These are phyloP conservation scores for Seiridium cupressi DNA, from an alignment of 2,329 filamentous ascomycete species.

Conservation along the genomic window DNA sequence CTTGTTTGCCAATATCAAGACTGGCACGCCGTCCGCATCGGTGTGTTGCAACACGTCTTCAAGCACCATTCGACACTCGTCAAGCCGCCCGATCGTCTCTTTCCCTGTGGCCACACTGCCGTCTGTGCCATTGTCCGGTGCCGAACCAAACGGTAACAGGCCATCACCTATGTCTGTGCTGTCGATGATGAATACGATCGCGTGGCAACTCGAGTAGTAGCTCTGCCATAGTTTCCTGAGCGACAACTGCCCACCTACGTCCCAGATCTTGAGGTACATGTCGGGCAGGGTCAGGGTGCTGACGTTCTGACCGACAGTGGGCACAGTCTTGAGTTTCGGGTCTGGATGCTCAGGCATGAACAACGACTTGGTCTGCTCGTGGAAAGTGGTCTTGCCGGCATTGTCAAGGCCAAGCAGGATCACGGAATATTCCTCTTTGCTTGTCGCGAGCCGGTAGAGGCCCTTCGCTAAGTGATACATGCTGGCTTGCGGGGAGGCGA, in stretches of 20 bases:
- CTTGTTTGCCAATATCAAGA: conserved; percentile 94
- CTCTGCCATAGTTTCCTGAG: conserved; percentile 91
- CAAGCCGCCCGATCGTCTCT: conserved; percentile 61
- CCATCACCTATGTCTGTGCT: conserved; percentile 90
- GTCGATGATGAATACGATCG: conserved; percentile 97
- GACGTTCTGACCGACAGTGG: conserved; percentile 96
- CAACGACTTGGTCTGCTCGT: conserved; percentile 91
- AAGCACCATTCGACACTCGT: conserved; percentile 85
- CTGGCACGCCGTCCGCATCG: conserved; percentile 86
- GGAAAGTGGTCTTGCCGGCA: conserved; percentile 96
- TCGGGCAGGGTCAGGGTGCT: conserved; percentile 86
- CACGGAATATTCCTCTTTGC: conserved; percentile 98
- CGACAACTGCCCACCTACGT: conserved; percentile 89
- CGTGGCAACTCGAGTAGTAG: conserved; percentile 92
- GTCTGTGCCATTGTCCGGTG: conserved; percentile 31
- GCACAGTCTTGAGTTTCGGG: conserved; percentile 81
- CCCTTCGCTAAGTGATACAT: conserved; percentile 98
- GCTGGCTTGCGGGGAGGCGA: background rate
- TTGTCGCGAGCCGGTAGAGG: conserved; percentile 91
- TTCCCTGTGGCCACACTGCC: conserved; percentile 34
- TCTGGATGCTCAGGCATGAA: conserved; percentile 64
- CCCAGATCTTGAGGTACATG: conserved; percentile 98
- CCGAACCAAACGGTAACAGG: conserved; percentile 46
- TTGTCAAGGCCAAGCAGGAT: conserved; percentile 97
- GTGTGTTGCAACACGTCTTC: conserved; percentile 86